phyloP scores from a whole-genome alignment of 306 rosid genomes.

The Coriaria nepalensis region DNA sequence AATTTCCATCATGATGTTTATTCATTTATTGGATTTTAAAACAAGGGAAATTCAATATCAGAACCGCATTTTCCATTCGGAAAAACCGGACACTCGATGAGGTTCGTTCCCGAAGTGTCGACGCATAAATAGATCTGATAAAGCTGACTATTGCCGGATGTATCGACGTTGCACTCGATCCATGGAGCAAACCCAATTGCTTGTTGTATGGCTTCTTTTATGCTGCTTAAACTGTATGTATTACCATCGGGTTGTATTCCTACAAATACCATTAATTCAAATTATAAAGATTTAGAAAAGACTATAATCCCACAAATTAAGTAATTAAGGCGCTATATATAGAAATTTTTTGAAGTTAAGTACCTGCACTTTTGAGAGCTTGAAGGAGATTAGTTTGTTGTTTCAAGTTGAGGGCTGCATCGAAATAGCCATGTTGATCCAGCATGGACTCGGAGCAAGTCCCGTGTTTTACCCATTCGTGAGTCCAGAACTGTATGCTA shows the following conservation, averaged over 20 bases:
- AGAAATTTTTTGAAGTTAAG: no score
- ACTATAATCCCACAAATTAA: neutral
- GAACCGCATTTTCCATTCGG: conserved; percentile 37
- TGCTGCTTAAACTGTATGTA: conserved; percentile 35
- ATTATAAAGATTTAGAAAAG: no score
- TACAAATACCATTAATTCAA: no score
- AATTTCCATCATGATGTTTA: no score
- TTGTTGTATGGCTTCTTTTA: conserved; percentile 35
- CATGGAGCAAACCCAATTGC: conserved; percentile 38
- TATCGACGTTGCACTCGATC: conserved; percentile 46
- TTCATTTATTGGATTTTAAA: no score
- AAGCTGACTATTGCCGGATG: conserved; percentile 36
- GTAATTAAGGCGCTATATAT: neutral
- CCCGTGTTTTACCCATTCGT: conserved; percentile 88
- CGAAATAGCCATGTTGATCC: conserved; percentile 59
- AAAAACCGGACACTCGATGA: conserved; percentile 49
- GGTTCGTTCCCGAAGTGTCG: conserved; percentile 37
- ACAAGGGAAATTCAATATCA: conserved; percentile 34
- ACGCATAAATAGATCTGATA: conserved; percentile 59
- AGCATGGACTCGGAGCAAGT: conserved; percentile 53
- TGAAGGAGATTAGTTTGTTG: conserved; percentile 43
- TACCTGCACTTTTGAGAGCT: conserved; percentile 41
- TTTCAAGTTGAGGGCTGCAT: conserved; percentile 54
- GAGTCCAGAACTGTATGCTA: conserved; percentile 69
- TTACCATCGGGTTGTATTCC: conserved; percentile 55